These are phyloP conservation scores for Kondoa malvinella DNA, from an alignment of 768 basidiomycete genomes.

Conservation along the genomic window DNA sequence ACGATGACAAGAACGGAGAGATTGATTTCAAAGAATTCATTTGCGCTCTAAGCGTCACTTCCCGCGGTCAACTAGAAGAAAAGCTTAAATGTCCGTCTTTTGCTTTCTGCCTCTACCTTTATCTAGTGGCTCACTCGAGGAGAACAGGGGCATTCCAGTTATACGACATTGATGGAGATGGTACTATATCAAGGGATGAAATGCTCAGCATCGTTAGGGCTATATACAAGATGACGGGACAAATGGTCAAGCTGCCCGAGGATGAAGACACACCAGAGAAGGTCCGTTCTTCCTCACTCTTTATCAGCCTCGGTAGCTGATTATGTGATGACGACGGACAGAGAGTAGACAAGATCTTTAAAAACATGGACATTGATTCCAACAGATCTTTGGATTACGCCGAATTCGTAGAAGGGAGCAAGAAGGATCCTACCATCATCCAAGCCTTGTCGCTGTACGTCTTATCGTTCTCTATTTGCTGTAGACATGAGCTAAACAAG, in stretches of 20 bases:
- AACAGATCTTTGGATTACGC: constrained; percentile 68
- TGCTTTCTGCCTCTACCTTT: not conserved
- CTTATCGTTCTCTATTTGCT: not conserved
- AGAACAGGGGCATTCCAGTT: constrained; percentile 99
- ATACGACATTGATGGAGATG: constrained; percentile 97
- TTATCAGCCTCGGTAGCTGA: not conserved
- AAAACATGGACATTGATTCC: constrained; percentile 90
- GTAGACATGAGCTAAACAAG: not conserved
- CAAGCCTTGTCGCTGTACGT: constrained; percentile 90
- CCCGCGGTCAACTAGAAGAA: constrained; percentile 81
- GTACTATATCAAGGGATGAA: constrained; percentile 93
- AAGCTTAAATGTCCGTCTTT: constrained; percentile 79
- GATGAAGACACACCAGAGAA: constrained; percentile 99
- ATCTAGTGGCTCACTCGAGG: not conserved
- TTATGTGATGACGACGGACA: constrained; percentile 30
- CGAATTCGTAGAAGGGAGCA: constrained; percentile 95
- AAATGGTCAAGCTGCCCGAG: constrained; percentile 94
- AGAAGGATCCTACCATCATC: constrained; percentile 97
- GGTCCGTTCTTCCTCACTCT: constrained; percentile 39
- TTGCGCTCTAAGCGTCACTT: constrained; percentile 87
- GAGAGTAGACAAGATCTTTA: constrained; percentile 98
- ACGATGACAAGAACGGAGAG: constrained; percentile 82
- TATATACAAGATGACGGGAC: constrained; percentile 99
- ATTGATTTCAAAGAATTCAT: constrained; percentile 99
- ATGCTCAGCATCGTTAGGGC: constrained; percentile 96